These are phyloP conservation scores for Knoxia roxburghii DNA, from an alignment of 257 asterid genomes.

Conservation along the genomic window DNA sequence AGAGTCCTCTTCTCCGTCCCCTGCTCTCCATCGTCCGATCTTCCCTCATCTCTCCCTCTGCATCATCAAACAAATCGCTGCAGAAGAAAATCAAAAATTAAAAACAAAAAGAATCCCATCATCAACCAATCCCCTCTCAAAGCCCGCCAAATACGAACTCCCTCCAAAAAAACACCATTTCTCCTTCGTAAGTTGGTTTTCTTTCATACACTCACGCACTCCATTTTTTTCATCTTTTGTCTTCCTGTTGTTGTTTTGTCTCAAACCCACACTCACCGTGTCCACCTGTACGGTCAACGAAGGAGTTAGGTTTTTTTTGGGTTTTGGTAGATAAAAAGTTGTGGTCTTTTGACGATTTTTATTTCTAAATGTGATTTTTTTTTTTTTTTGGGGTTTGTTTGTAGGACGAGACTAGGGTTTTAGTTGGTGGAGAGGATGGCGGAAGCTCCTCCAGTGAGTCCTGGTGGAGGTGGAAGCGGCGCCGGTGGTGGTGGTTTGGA, in stretches of 20 bases:
- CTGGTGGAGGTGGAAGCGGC: constrained; percentile 44
- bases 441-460: constrained; percentile 28
- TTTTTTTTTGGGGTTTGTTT: constrained; percentile 1
- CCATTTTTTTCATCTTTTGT: neutral
- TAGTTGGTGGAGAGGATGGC: constrained; percentile 21
- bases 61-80: constrained; percentile 13
- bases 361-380: neutral
- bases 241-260: too few relatives aligned
- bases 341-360: neutral
- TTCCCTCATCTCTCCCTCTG: constrained; percentile 33
- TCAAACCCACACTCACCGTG: neutral
- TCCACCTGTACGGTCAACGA: constrained; percentile 6
- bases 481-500: constrained; percentile 43
- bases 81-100: neutral
- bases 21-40: constrained; percentile 72
- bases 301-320: neutral
- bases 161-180: neutral
- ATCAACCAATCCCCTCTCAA: constrained; percentile 38
- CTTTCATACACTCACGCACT: neutral
- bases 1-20: constrained; percentile 10
- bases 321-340: neutral
- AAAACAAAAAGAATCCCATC: constrained; percentile 28
- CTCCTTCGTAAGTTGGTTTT: neutral
- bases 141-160: constrained; percentile 62
- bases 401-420: constrained; percentile 18